Conservation (phyloP, 2,329 filamentous ascomycete species). For the Acephala macrosclerotiorum region DNA sequence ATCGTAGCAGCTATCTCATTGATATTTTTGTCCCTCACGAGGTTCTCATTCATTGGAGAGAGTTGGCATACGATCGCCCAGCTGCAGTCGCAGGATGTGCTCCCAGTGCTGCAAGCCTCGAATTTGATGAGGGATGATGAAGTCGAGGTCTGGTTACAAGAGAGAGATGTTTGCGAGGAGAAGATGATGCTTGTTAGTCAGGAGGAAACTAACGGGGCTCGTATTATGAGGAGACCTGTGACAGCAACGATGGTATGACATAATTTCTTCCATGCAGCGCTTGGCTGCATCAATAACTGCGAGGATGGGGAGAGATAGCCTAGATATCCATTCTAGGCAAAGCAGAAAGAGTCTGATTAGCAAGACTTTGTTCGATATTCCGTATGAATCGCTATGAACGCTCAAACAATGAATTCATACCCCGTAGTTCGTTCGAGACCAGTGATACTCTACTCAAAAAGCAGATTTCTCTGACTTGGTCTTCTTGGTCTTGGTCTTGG, state of each 20-base stretch:
- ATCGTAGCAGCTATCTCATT: not conserved
- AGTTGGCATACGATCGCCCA: slow-evolving; percentile 20
- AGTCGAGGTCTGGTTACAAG: slow-evolving; percentile 6
- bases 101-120: slow-evolving; percentile 9
- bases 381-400: not conserved
- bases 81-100: slow-evolving; percentile 12
- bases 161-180: not conserved
- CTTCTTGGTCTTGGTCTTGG: slow-evolving; percentile 36
- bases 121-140: slow-evolving; percentile 19
- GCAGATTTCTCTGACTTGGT: slow-evolving; percentile 44
- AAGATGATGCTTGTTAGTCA: slow-evolving; percentile 5
- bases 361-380: not conserved
- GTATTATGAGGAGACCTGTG: not conserved
- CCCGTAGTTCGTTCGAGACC: not conserved
- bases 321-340: not conserved
- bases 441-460: slow-evolving; percentile 2
- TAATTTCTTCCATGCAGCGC: not conserved
- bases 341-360: not conserved
- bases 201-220: no score
- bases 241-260: not conserved
- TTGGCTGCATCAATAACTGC: not conserved
- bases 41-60: slow-evolving; percentile 17
- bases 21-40: slow-evolving; percentile 10
- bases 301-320: not conserved
- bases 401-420: not conserved